Evolutionary conservation across 2,329 filamentous ascomycete genomes (phyloP), one percentile per base, ranked within the genome.

Genomic region (Pestalotiopsis sp.): DNA sequence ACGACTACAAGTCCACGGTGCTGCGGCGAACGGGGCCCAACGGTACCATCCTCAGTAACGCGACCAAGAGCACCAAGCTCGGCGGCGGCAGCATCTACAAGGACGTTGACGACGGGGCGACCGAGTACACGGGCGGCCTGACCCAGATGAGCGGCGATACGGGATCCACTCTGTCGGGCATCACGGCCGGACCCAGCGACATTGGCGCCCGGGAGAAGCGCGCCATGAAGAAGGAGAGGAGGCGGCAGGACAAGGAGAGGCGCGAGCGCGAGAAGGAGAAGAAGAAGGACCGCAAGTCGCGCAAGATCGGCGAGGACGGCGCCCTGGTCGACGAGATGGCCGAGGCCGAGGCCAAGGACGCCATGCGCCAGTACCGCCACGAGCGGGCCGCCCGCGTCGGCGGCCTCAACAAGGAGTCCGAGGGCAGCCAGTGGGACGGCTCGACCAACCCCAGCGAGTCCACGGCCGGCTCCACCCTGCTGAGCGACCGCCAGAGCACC

Each of bases 1-100:
- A 98, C 5, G 96, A 99, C 77, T 99, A 99, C 88, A 98, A 98
- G 80, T 92, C 92, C 1, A 98, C 95, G 0, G 96, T 99, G 2
- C 82, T 99, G 60, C 89, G 96, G 57, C 92, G 95, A 66, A 94
- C 92, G 76, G 95, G 94, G 0, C 94, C 95, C 4, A 95, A 98
- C 81, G 95, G 95, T 55, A 95, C 92, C 59, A 90, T 95, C 1
- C 85, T 98, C 4, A 92, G 90, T 67, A 93, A 93, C 67, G 95
- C 93, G 0, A 97, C 94, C 1, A 89, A 90, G 75, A 91, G 90
- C 74, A 98, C 95, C 1, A 87, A 92, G 71, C 87, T 98, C 0
- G 95, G 95, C n/a, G 94, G 94, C 63, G 94, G 94, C 59, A 95
- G 92, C 80, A 89, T 96, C 14, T 93, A 93, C 80, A 92, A 92